Evolutionary conservation across 495 filamentous ascomycete species (phyloP).

Genomic region (Daldinia decipiens): DNA sequence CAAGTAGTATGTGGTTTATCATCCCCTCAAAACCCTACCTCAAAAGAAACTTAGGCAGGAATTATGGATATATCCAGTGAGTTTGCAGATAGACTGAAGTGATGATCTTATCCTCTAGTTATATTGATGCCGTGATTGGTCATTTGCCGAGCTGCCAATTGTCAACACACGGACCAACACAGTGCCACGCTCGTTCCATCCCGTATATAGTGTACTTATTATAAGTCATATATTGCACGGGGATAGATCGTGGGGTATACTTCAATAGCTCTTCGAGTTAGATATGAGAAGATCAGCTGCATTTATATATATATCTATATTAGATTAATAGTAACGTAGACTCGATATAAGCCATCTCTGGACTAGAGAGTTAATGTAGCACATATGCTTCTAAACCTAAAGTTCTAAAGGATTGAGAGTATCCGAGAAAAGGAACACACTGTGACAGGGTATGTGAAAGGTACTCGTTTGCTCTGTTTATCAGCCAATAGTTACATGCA

Average conservation of each 20-base stretch:
- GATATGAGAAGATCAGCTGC: background rate
- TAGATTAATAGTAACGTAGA: background rate
- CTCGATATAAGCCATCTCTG: constrained; percentile 1
- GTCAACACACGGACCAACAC: background rate
- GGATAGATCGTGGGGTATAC: background rate
- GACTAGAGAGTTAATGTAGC: constrained; percentile 1
- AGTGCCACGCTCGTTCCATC: background rate
- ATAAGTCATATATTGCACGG: constrained; percentile 5
- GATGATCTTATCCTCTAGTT: constrained; percentile 23
- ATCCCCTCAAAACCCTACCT: background rate
- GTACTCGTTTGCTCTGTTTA: constrained; percentile 1
- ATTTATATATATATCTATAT: background rate
- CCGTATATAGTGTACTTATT: background rate
- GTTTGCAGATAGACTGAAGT: background rate
- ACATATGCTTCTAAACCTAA: background rate
- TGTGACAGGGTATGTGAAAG: constrained; percentile 29
- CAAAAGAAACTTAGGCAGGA: background rate
- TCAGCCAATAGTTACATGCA: constrained; percentile 3
- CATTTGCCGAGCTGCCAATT: constrained; percentile 25
- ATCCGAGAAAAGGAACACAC: constrained; percentile 25
- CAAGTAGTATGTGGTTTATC: background rate
- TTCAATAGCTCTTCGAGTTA: background rate
- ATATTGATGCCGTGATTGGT: constrained; percentile 26
- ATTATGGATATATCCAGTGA: background rate
- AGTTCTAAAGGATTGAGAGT: constrained; percentile 29